Conservation (phyloP, 306 rosid species). For the Heteromeles arbutifolia region DNA sequence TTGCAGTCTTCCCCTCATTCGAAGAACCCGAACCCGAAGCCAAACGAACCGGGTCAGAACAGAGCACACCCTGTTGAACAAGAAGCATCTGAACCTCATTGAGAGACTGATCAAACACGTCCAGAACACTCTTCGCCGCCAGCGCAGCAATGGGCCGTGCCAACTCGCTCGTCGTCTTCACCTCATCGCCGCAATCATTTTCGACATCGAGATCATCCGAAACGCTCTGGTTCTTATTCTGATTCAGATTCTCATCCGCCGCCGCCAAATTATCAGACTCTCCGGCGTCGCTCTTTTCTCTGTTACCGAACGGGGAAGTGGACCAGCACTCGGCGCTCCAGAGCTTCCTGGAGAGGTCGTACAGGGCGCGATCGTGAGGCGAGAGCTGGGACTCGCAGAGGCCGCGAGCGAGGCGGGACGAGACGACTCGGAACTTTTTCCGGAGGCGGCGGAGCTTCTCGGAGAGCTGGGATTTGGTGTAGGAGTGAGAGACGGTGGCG, state of each 20-base stretch:
- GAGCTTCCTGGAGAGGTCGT: slow-evolving; percentile 22
- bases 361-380: slow-evolving; percentile 22
- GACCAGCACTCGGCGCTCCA: slow-evolving; percentile 26
- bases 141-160: neutral
- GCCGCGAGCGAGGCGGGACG: slow-evolving; percentile 17
- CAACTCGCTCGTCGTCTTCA: neutral
- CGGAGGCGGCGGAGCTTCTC: slow-evolving; percentile 37
- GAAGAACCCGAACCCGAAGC: neutral
- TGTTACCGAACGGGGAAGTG: slow-evolving; percentile 8
- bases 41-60: neutral
- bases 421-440: slow-evolving; percentile 17
- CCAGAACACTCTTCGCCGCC: slow-evolving; percentile 18
- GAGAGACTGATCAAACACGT: slow-evolving; percentile 29
- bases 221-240: neutral
- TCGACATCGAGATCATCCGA: neutral
- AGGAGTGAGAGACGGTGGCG: slow-evolving; percentile 21
- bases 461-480: slow-evolving; percentile 34
- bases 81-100: slow-evolving; percentile 14
- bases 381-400: slow-evolving; percentile 6
- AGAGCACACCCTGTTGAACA: neutral
- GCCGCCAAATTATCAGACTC: neutral
- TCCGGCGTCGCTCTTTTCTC: neutral
- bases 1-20: neutral
- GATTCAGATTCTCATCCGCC: neutral
- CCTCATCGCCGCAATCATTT: neutral